These are phyloP conservation scores for Toxicodendron radicans DNA, from an alignment of 345 rosid genomes.

Conservation along the genomic window DNA sequence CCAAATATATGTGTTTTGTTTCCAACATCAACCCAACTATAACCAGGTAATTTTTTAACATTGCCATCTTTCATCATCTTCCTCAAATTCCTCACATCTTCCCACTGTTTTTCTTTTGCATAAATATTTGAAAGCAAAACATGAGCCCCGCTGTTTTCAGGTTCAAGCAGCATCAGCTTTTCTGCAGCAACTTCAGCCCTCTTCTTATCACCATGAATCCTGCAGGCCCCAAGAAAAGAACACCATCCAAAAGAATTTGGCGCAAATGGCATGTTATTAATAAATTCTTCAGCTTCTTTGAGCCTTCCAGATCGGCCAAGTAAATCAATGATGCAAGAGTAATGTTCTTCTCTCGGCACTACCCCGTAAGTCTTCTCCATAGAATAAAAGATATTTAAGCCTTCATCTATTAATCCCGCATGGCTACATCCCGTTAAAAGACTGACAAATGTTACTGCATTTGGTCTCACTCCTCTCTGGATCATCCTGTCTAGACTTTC, in stretches of 20 bases:
- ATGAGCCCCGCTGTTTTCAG: slow-evolving; percentile 16
- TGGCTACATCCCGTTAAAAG: slow-evolving; percentile 15
- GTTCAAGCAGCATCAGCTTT: slow-evolving; percentile 15
- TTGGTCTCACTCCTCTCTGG: slow-evolving; percentile 13
- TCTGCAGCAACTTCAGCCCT: slow-evolving; percentile 4
- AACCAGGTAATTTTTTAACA: slow-evolving; percentile 16
- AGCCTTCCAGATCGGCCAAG: slow-evolving; percentile 17
- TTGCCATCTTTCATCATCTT: slow-evolving; percentile 11
- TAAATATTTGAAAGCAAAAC: slow-evolving; percentile 13
- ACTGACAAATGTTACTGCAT: slow-evolving; percentile 12
- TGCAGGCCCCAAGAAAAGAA: slow-evolving; percentile 18
- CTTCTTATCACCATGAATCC: slow-evolving; percentile 11
- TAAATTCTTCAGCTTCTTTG: slow-evolving; percentile 13
- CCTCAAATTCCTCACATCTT: slow-evolving; percentile 16
- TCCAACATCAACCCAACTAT: slow-evolving; percentile 16
- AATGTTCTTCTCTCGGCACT: slow-evolving; percentile 11
- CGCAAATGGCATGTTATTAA: slow-evolving; percentile 11
- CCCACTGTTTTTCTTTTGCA: slow-evolving; percentile 16
- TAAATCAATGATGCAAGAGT: slow-evolving; percentile 11
- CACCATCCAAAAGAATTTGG: slow-evolving; percentile 20
- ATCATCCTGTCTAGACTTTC: slow-evolving; percentile 11
- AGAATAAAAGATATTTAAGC: slow-evolving; percentile 4
- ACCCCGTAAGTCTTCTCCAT: slow-evolving; percentile 12
- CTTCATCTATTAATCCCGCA: slow-evolving; percentile 13
- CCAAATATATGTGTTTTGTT: slow-evolving; percentile 11